These are phyloP conservation scores for Platanus orientalis DNA, from an alignment of 164 flowering plant genomes.

Conservation along the genomic window DNA sequence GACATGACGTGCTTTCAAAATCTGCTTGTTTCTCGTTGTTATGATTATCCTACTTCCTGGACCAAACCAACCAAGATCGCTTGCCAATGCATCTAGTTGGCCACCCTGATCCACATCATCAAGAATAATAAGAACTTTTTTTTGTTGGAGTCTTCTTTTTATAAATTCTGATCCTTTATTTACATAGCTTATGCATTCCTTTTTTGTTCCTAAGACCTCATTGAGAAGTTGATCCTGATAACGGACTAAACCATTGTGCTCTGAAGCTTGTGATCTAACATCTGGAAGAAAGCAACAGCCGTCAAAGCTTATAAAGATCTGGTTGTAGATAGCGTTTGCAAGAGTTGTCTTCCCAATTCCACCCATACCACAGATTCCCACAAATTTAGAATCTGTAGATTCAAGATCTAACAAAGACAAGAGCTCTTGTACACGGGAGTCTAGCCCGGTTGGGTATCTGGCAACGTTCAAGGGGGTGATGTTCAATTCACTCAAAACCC, in stretches of 20 bases:
- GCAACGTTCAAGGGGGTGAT: too few relatives aligned
- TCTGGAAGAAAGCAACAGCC: not conserved
- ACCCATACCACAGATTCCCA: too few relatives aligned
- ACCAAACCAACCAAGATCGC: not conserved
- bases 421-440: too few relatives aligned
- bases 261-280: not conserved
- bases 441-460: too few relatives aligned
- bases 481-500: too few relatives aligned
- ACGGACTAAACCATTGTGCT: not conserved
- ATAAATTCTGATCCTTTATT: not conserved
- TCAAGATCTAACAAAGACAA: too few relatives aligned
- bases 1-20: not conserved
- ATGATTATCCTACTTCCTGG: not conserved
- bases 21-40: not conserved
- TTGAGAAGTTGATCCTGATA: not conserved
- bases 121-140: not conserved
- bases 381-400: too few relatives aligned
- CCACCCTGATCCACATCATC: not conserved
- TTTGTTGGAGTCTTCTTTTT: not conserved
- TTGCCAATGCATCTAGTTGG: too few relatives aligned
- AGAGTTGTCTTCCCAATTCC: too few relatives aligned
- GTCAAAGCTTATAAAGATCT: not conserved
- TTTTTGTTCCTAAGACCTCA: not conserved
- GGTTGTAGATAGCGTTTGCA: too few relatives aligned
- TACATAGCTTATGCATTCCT: not conserved